phyloP scores from a whole-genome alignment of 1,284 basidiomycete genomes.

The Irpex sp. region DNA sequence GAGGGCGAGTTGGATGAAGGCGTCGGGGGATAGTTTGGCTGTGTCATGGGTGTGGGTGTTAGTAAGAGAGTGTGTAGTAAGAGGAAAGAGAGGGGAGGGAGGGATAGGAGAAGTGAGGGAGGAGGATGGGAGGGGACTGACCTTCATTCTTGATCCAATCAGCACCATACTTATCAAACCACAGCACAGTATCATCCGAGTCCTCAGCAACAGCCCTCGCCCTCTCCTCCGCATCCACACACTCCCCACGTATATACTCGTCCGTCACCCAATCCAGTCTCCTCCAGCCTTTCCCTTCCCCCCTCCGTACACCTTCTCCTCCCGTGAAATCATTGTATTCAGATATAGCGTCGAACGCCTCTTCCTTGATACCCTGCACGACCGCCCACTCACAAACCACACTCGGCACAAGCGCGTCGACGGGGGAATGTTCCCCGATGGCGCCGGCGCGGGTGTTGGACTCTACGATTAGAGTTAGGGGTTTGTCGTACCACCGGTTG shows the following conservation, averaged over 20 bases:
- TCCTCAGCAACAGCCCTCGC: conserved; percentile 68
- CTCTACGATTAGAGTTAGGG: conserved; percentile 81
- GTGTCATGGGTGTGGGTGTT: not conserved
- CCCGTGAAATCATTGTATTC: not conserved
- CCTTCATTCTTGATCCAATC: conserved; percentile 88
- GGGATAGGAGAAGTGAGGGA: not conserved
- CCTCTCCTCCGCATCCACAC: conserved; percentile 53
- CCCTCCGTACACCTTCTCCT: not conserved
- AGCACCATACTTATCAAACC: conserved; percentile 84
- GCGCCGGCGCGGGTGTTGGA: conserved; percentile 84
- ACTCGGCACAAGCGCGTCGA: conserved; percentile 90
- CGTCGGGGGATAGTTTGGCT: conserved; percentile 84
- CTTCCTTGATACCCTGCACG: conserved; percentile 54
- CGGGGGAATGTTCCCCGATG: conserved; percentile 90
- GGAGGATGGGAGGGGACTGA: conserved; percentile 30
- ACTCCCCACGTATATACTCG: conserved; percentile 54
- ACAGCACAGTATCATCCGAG: conserved; percentile 83
- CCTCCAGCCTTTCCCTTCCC: conserved; percentile 50
- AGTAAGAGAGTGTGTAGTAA: no score
- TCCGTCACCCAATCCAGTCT: conserved; percentile 80
- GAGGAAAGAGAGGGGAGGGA: no score
- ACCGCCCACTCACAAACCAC: conserved; percentile 87
- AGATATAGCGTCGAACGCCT: conserved; percentile 25
- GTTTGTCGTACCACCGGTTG: conserved; percentile 95
- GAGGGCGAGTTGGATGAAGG: conserved; percentile 90